A percentile compares a stretch with the other conserved stretches of the same genome.
Evolutionary conservation across 768 basidiomycete genomes (phyloP).

Genomic region (Cystofilobasidium ferigula): DNA sequence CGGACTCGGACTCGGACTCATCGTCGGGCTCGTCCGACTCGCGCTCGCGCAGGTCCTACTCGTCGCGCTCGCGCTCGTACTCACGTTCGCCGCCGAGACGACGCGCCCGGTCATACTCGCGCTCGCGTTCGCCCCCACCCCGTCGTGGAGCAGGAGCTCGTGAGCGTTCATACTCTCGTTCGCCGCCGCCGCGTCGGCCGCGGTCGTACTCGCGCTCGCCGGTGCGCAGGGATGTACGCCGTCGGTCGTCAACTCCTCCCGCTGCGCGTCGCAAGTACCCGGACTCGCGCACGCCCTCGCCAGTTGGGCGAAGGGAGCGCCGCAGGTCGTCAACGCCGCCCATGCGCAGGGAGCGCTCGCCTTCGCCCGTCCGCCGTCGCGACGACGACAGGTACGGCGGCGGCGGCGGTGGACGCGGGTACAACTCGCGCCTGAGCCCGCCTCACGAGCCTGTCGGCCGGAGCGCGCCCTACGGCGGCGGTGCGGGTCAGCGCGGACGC

Average conservation of each 20-base stretch:
- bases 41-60: slow-evolving; percentile 30
- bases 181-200: neutral
- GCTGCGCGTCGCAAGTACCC: slow-evolving; percentile 6
- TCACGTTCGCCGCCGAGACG: neutral
- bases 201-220: slow-evolving; percentile 9
- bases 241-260: slow-evolving; percentile 22
- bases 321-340: slow-evolving; percentile 8
- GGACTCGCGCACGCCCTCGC: slow-evolving; percentile 23
- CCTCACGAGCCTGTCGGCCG: slow-evolving; percentile 28
- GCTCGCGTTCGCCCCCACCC: neutral
- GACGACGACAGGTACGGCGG: neutral
- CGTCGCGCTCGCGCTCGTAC: neutral
- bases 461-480: neutral
- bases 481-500: neutral
- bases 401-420: slow-evolving; percentile 1
- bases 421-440: slow-evolving; percentile 26
- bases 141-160: neutral
- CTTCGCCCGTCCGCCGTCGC: neutral
- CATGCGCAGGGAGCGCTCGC: neutral
- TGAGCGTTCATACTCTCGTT: slow-evolving; percentile 9
- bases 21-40: slow-evolving; percentile 28
- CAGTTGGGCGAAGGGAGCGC: neutral
- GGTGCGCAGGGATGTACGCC: neutral
- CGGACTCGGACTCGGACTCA: slow-evolving; percentile 28
- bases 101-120: neutral